phyloP scores from a whole-genome alignment of 208 protist species.

The Trichomonas tenax region DNA sequence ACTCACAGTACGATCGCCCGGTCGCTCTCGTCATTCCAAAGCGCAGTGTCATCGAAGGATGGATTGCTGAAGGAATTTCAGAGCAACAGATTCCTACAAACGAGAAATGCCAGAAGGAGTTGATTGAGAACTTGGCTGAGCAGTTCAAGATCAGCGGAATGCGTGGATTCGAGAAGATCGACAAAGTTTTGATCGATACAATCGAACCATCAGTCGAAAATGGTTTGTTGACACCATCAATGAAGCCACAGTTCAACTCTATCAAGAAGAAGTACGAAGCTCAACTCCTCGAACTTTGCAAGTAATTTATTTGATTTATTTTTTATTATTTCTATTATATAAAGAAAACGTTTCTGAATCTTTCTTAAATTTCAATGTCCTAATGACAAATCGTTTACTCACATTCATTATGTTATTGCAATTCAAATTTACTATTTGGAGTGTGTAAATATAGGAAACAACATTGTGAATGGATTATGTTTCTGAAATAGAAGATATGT shows the following conservation, averaged over 20 bases:
- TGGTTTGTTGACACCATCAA: neutral
- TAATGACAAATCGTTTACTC: no score
- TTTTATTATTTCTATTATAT: no score
- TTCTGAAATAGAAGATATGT: no score
- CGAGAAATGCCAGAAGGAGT: neutral
- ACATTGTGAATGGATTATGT: no score
- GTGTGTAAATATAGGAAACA: no score
- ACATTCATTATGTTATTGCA: no score
- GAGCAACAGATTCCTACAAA: neutral
- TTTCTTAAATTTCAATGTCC: no score
- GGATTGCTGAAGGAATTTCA: neutral
- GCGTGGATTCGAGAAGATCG: neutral
- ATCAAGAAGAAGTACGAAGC: neutral
- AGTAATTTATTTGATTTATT: neutral
- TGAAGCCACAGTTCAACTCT: neutral
- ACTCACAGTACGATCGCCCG: neutral
- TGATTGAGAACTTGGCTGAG: neutral
- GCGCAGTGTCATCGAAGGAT: neutral
- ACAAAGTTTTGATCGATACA: neutral
- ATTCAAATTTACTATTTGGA: no score
- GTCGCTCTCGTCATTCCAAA: neutral
- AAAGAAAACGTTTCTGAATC: no score
- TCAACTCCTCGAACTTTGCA: neutral
- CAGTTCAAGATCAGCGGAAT: neutral
- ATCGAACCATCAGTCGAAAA: constrained; percentile 9